Evolutionary conservation across 1,139 yeast genomes (phyloP).

Genomic region (Suzukiozyma palmioleophila): DNA sequence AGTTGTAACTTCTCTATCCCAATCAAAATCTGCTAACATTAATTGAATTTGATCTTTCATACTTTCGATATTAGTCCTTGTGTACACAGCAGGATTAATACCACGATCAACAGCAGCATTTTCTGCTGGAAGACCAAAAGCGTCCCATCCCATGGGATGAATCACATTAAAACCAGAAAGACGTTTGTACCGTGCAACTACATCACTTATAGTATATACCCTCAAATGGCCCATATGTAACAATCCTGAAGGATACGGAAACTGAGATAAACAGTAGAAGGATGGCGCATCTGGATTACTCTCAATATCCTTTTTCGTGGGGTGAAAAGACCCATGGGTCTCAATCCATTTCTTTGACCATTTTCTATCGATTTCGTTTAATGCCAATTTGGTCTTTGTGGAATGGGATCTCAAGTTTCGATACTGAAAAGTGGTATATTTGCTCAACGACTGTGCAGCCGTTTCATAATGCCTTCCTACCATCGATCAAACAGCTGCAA

Average conservation of each 20-base stretch:
- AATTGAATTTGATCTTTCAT: slow-evolving; percentile 79
- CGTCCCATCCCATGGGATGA: slow-evolving; percentile 99
- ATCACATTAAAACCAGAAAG: slow-evolving; percentile 73
- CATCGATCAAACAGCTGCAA: no score
- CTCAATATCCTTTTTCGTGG: slow-evolving; percentile 25
- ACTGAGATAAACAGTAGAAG: slow-evolving; percentile 78
- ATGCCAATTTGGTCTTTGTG: neutral
- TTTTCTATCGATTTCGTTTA: slow-evolving; percentile 35
- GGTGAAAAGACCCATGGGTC: slow-evolving; percentile 36
- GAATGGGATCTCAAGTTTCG: neutral
- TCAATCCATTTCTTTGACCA: slow-evolving; percentile 52
- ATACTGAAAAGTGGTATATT: no score
- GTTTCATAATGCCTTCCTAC: no score
- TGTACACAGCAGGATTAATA: slow-evolving; percentile 80
- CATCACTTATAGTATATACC: slow-evolving; percentile 88
- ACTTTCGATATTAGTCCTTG: slow-evolving; percentile 63
- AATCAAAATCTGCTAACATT: slow-evolving; percentile 86
- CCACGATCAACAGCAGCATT: slow-evolving; percentile 92
- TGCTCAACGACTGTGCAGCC: no score
- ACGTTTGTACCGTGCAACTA: slow-evolving; percentile 70
- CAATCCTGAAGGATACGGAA: slow-evolving; percentile 93
- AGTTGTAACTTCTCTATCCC: slow-evolving; percentile 90
- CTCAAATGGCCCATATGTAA: slow-evolving; percentile 92
- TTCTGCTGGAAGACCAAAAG: slow-evolving; percentile 97
- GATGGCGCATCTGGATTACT: slow-evolving; percentile 18